Conservation (phyloP, 75 land plant species). For the Pinus taeda region DNA sequence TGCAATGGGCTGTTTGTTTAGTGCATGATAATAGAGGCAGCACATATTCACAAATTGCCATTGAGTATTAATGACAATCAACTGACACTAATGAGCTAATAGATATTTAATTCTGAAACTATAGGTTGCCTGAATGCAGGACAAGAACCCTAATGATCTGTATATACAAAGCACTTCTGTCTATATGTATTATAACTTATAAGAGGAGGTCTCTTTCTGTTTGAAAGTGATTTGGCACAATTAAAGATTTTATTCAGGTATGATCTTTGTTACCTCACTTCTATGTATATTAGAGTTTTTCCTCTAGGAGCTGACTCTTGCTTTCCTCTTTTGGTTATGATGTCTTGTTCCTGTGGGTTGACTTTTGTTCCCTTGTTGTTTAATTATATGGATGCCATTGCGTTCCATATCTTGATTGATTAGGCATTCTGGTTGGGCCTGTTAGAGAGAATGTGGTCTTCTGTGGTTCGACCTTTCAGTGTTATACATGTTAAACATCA, state of each 20-base stretch:
- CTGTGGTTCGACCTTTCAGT: background rate
- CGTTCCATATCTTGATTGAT: no score
- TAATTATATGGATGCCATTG: no score
- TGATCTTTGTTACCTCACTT: background rate
- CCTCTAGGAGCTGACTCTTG: background rate
- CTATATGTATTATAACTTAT: background rate
- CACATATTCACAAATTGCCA: background rate
- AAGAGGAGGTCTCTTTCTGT: background rate
- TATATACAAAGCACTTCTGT: background rate
- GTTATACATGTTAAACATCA: background rate
- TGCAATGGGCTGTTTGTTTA: background rate
- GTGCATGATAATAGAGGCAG: slow-evolving; percentile 5
- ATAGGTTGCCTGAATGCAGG: background rate
- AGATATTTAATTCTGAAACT: background rate
- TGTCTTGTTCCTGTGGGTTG: no score
- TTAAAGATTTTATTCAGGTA: background rate
- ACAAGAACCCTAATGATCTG: background rate
- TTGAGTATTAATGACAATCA: background rate
- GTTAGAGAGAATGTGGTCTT: background rate
- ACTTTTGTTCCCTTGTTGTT: no score
- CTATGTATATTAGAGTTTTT: background rate
- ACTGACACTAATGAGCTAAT: background rate
- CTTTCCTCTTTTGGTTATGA: background rate
- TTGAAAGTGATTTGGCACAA: background rate
- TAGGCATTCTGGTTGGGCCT: no score